Base-by-base conservation (phyloP, 2,329 filamentous ascomycete species). In the Colletotrichum plurivorum region DNA sequence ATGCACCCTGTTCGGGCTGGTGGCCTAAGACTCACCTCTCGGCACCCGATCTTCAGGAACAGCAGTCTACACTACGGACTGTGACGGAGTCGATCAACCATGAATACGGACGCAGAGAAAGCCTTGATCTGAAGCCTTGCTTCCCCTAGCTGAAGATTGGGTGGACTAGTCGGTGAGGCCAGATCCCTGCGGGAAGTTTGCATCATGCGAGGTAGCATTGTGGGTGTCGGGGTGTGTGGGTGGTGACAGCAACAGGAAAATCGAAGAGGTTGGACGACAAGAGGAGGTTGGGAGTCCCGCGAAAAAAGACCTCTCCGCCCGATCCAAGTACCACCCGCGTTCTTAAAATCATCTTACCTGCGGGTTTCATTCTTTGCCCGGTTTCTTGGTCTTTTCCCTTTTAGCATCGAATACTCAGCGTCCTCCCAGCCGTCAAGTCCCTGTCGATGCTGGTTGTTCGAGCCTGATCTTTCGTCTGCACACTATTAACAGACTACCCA, bases 21-120 rank as follows among this genome's bases (percentile, higher is more conserved):
- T 63, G 18, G 22, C 22, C 22, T 45, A 49, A 53, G 51, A 52
- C 58, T 55, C 43, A 41, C 13, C 45, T 48, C 20, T 59, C 64
- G 64, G 57, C 46, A 56, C 62, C 67, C 56, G 67, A 69, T 69
- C 55, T 60, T 69, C 67, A 69, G 67, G 67, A 67, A 69, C 67
- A 10, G 53, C 45, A 51, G 39, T 45, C 46, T 18, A 16, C 53
- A 51, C n/a, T 45, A 53, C 39, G 49, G 56, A 20, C n/a, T 31
- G 62, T 54, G 43, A 61, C 51, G 43, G 22, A 63, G 63, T 49
- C 57, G 46, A 49, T 20, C 57, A 63, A 68, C 59, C 52, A 63
- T 51, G 25, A 36, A 10, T 36, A 36, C 31, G 31, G 31, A 39
- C 12, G 27, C 15, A 54, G 46, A 36, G 18, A 45, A 36, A 12